These are phyloP conservation scores for Paragyromitra xinjiangensis DNA, from an alignment of 495 filamentous ascomycete species.

Conservation along the genomic window DNA sequence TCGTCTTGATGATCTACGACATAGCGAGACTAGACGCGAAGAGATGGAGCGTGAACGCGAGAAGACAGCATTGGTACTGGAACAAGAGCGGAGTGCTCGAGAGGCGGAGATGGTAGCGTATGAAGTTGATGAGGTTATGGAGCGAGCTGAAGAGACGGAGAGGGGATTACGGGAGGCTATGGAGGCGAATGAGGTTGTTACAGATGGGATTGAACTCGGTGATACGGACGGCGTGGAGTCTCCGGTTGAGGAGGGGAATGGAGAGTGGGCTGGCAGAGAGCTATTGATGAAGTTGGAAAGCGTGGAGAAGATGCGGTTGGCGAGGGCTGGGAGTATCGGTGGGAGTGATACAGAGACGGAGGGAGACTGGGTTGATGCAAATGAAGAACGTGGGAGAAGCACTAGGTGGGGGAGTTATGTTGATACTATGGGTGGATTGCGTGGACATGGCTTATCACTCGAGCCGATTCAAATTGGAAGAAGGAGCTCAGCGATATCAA, in stretches of 20 bases:
- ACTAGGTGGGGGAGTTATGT: conserved; percentile 9
- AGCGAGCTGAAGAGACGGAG: conserved; percentile 54
- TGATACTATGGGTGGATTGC: neutral
- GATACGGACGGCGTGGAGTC: conserved; percentile 43
- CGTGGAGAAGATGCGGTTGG: conserved; percentile 42
- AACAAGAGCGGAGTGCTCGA: conserved; percentile 47
- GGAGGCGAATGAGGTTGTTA: conserved; percentile 52
- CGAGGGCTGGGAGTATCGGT: conserved; percentile 17
- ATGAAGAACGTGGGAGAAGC: conserved; percentile 23
- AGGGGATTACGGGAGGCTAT: conserved; percentile 50
- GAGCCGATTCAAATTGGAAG: conserved; percentile 13
- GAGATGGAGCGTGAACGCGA: conserved; percentile 48
- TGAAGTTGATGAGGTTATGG: conserved; percentile 53
- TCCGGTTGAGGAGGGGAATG: conserved; percentile 6
- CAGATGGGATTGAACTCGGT: conserved; percentile 50
- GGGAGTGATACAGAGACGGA: conserved; percentile 35
- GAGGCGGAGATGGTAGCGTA: conserved; percentile 50
- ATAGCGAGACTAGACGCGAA: conserved; percentile 35
- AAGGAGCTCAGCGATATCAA: conserved; percentile 16
- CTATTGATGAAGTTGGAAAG: conserved; percentile 40
- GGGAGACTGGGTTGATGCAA: conserved; percentile 9
- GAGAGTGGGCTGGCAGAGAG: conserved; percentile 29
- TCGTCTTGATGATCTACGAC: conserved; percentile 40
- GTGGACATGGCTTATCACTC: conserved; percentile 30
- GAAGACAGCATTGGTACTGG: conserved; percentile 49